Percentiles rank a stretch among this genome's conserved stretches.
These are phyloP conservation scores for Prunus fruticosa DNA, from an alignment of 306 rosid genomes.

Conservation along the genomic window DNA sequence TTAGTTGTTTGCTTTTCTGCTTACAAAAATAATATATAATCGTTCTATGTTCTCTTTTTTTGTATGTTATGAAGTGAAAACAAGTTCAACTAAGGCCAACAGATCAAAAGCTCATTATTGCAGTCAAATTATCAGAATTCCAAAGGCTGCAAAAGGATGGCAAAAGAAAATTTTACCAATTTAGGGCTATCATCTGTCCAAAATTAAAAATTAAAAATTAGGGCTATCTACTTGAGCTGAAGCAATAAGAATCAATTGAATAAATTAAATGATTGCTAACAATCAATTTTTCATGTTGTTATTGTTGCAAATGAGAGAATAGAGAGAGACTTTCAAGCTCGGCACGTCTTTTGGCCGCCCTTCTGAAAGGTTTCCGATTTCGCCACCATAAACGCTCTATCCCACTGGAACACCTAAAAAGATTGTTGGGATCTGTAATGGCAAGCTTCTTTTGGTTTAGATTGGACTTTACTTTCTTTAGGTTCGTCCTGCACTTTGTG, in stretches of 20 bases:
- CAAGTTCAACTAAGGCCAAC: no score
- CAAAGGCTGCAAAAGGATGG: no score
- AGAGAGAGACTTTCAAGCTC: constrained; percentile 59
- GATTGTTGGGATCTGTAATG: constrained; percentile 27
- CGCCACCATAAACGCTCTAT: constrained; percentile 74
- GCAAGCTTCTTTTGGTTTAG: constrained; percentile 24
- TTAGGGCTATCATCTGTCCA: constrained; percentile 16
- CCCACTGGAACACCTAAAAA: constrained; percentile 42
- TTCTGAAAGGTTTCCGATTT: constrained; percentile 81
- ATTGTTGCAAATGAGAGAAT: constrained; percentile 42
- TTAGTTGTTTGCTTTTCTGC: no score
- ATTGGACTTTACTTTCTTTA: constrained; percentile 33
- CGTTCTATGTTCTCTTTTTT: no score
- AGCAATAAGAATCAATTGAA: constrained; percentile 58
- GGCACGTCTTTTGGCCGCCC: constrained; percentile 67
- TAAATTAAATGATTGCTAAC: constrained; percentile 57
- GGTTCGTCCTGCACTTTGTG: constrained; percentile 55
- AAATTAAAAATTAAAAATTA: background rate
- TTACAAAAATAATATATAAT: no score
- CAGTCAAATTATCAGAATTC: background rate
- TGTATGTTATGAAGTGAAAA: no score
- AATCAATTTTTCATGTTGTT: constrained; percentile 24
- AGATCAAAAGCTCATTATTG: background rate
- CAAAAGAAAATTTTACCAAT: background rate
- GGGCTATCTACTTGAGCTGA: constrained; percentile 30